These are phyloP conservation scores for Acanthamoeba castellanii DNA, from an alignment of 208 protist species.

Conservation along the genomic window DNA sequence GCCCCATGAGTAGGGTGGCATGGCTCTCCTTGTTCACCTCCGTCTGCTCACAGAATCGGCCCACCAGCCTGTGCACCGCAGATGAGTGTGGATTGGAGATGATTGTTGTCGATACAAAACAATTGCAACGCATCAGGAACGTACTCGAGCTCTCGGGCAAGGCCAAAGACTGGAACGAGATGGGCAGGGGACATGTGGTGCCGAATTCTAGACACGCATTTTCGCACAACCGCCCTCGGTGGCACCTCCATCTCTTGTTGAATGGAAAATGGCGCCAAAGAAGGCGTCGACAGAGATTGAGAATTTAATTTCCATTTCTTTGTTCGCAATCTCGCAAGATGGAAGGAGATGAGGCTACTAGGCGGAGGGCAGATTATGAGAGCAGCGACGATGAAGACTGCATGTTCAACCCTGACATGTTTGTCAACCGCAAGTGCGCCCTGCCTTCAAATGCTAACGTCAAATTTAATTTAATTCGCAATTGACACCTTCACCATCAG, in stretches of 20 bases:
- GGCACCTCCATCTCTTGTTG: too few species aligned
- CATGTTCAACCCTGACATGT: slow-evolving; percentile 1
- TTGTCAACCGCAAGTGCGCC: slow-evolving; percentile 1
- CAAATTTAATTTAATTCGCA: background rate
- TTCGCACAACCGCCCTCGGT: too few species aligned
- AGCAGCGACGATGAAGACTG: background rate
- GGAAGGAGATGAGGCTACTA: too few species aligned
- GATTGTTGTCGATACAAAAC: background rate
- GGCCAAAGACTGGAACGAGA: too few species aligned
- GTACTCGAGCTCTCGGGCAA: too few species aligned
- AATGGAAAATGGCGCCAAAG: too few species aligned
- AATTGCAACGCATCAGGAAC: too few species aligned
- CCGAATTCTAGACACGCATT: too few species aligned
- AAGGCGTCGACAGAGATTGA: too few species aligned
- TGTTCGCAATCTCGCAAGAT: too few species aligned
- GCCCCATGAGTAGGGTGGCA: background rate
- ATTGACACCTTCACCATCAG: background rate
- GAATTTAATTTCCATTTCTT: too few species aligned
- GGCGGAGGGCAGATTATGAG: background rate
- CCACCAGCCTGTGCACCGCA: background rate
- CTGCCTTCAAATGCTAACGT: background rate
- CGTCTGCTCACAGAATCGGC: background rate
- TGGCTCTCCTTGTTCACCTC: slow-evolving; percentile 12
- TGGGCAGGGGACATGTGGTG: too few species aligned
- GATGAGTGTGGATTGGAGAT: background rate